Conservation (phyloP, 1,284 basidiomycete species). For the Sporisorium exsertum region DNA sequence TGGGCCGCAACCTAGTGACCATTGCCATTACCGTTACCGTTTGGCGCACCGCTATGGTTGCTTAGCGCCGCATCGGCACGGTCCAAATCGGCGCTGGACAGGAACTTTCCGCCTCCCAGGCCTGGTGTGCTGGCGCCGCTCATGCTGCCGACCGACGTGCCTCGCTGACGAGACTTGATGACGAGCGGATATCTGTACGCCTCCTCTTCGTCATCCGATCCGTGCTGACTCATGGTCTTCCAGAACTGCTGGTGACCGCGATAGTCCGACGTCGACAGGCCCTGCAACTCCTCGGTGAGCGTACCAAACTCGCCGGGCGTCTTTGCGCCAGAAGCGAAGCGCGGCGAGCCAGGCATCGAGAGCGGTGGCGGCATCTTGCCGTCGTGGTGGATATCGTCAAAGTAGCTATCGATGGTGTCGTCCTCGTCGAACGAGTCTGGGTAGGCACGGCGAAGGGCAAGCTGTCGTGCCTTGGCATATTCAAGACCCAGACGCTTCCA, state of each 20-base stretch:
- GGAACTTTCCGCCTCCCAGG: constrained; percentile 55
- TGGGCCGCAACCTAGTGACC: constrained; percentile 1
- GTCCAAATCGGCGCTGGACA: constrained; percentile 60
- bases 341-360: constrained; percentile 87
- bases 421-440: constrained; percentile 85
- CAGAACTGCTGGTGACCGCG: constrained; percentile 59
- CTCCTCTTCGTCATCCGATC: constrained; percentile 64
- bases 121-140: constrained; percentile 62
- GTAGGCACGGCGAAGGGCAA: constrained; percentile 91
- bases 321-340: constrained; percentile 65
- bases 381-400: constrained; percentile 73
- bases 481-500: constrained; percentile 99
- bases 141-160: constrained; percentile 61
- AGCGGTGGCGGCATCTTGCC: constrained; percentile 77
- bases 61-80: constrained; percentile 60
- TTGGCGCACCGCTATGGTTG: constrained; percentile 48
- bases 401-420: constrained; percentile 75
- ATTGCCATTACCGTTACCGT: constrained; percentile 22
- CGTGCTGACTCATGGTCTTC: constrained; percentile 60
- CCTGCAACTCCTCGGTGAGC: constrained; percentile 63
- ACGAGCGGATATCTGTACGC: constrained; percentile 58
- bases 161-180: constrained; percentile 55
- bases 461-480: constrained; percentile 92
- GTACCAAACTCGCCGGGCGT: constrained; percentile 66
- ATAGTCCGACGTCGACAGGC: constrained; percentile 63